Base-by-base conservation (phyloP, 495 filamentous ascomycete species). In the Pseudomonodictys pantanalensis region DNA sequence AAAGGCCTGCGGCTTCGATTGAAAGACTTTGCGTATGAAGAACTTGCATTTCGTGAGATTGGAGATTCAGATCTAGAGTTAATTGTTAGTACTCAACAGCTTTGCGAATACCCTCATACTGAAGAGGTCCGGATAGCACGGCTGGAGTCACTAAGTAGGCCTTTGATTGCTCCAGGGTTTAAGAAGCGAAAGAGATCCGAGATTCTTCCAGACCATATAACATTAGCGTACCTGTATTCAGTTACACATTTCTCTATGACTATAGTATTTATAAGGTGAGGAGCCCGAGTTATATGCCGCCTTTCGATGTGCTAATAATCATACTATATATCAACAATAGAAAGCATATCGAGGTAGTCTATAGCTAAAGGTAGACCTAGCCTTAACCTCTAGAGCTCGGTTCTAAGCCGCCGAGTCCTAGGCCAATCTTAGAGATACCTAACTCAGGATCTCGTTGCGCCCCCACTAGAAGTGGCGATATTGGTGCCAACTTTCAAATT, bases 11-110 rank as follows among this genome's bases (percentile, higher is more conserved):
- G 39, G 52, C 52, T 55, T 20, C 52, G 23, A 8, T 33, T 53
- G 26, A 55, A 23, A 20, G 50, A 53, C 23, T 53, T 53, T 53
- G 33, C 50, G 3, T 53, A 42, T 42, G 22, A 53, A 42, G 50
- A 53, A 39, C 30, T 53, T 41, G 50, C 23, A 24, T 8, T 23
- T 20, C n/a, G 23, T 15, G 38, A 58, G 29, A 7, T 58, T 7
- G 22, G 41, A 49, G 45, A 39, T 38, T 25, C 3, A 22, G 44
- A 58, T 39, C 26, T 20, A 17, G 46, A 50, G 25, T 51, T 51
- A 17, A 28, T 33, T 17, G 33, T 51, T n/a, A 32, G 12, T 33
- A 33, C 25, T 33, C 47, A 33, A 51, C 47, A 33, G 47, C 47
- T 51, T 33, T 33, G 47, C 22, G 26, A 51, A 30, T 33, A 9